A percentile compares a stretch with the other conserved stretches of the same genome.
Conservation (phyloP, 192 early-diverging fungal species). For the Oehlia diaphana region DNA sequence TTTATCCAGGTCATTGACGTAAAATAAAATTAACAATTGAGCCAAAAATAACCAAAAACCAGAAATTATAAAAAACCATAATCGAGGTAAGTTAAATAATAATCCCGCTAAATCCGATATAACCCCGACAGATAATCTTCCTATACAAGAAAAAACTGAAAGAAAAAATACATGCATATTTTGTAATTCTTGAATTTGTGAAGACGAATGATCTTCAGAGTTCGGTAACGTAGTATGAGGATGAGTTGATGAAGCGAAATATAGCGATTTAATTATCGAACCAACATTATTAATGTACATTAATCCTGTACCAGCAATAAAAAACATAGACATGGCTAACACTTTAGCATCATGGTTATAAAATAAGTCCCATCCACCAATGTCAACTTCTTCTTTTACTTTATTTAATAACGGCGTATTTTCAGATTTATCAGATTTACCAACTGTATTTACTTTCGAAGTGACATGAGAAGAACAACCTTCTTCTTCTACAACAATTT, state of each 20-base stretch:
- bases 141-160: constrained; percentile 45
- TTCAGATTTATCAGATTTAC: not conserved
- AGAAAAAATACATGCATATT: constrained; percentile 46
- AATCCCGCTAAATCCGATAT: constrained; percentile 42
- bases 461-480: not conserved
- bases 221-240: not conserved
- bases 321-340: constrained; percentile 31
- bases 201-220: not conserved
- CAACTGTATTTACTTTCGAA: not conserved
- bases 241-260: not conserved
- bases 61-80: constrained; percentile 39
- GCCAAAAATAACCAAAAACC: constrained; percentile 39
- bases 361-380: constrained; percentile 36
- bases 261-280: constrained; percentile 39
- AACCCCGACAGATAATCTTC: constrained; percentile 40
- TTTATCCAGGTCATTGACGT: constrained; percentile 24
- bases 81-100: constrained; percentile 35
- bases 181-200: constrained; percentile 38
- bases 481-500: not conserved
- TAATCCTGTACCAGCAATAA: constrained; percentile 37
- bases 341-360: constrained; percentile 25
- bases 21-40: constrained; percentile 35
- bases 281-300: constrained; percentile 50
- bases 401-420: constrained; percentile 9
- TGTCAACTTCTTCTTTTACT: not conserved